phyloP scores from a whole-genome alignment of 2,329 filamentous ascomycete species.

The Cladosporium austrohemisphaericum region DNA sequence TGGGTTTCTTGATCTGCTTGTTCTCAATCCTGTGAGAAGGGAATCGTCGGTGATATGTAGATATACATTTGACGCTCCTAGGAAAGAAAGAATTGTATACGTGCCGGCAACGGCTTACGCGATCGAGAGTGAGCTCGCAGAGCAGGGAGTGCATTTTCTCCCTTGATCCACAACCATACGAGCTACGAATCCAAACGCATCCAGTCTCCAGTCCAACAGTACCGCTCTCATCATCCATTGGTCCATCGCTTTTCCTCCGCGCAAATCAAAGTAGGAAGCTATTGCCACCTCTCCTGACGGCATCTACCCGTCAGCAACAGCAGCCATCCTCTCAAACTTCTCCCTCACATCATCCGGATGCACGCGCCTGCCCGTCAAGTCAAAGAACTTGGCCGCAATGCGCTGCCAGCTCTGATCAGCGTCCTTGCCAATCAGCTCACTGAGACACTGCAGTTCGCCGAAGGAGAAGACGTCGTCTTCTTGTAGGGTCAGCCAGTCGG shows the following conservation, averaged over 20 bases:
- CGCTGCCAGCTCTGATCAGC: conserved; percentile 41
- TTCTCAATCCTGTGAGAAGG: conserved; percentile 7
- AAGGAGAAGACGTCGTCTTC: conserved; percentile 36
- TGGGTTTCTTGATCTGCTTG: conserved; percentile 8
- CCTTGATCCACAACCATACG: no score
- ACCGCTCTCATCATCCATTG: no score
- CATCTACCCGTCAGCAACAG: neutral
- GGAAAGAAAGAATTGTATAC: neutral
- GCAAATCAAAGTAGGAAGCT: no score
- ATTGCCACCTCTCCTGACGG: neutral
- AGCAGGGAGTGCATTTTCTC: no score
- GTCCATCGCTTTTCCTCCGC: no score
- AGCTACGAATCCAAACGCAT: no score
- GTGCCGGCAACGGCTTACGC: neutral
- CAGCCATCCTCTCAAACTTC: conserved; percentile 36
- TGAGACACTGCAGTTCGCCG: conserved; percentile 41
- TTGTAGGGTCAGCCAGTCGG: conserved; percentile 29
- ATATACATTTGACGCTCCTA: neutral
- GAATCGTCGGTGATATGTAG: neutral
- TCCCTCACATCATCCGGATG: conserved; percentile 42
- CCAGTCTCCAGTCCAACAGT: neutral
- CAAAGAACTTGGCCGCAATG: conserved; percentile 46
- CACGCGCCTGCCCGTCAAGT: conserved; percentile 47
- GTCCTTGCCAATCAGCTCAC: conserved; percentile 43
- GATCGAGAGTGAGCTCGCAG: no score